Evolutionary conservation across 2,329 filamentous ascomycete genomes (phyloP), one percentile per base, ranked within the genome.

Genomic region (Fusarium solani-melongenae): DNA sequence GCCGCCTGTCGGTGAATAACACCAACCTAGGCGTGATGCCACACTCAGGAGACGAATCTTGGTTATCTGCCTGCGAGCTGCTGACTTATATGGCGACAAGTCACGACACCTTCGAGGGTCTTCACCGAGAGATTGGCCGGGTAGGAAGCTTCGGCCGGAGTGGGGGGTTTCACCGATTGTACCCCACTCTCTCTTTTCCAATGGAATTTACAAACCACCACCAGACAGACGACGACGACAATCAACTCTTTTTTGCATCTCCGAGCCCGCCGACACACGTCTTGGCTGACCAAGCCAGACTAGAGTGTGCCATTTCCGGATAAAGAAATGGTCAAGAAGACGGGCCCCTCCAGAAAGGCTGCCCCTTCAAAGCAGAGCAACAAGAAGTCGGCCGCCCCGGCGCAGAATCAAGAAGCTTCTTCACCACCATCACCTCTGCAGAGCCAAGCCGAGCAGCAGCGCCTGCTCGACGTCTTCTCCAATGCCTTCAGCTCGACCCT

Each of bases 381-480:
- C 61, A 77, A 73, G 64, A 76, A 75, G 57, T 55, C 72, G 36
- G 39, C 61, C 57, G 65, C 53, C 63, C 59, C 58, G 33, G 64
- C 62, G 49, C 64, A 74, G 57, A 29, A 64, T 34, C 58, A 64
- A 27, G 58, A 61, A 41, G 17, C 58, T 17, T 57, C 55, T 31
- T 38, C 33, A 38, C 56, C 61, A 44, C 67, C 69, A 39, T n/a
- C 67, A 66, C 73, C 22, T 24, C 22, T 61, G 22, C 75, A 78
- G 33, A 57, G 58, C 53, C 41, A 73, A 17, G 69, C 75, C 38
- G 68, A 79, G 49, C 93, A 94, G 79, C 93, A 95, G 81, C 84
- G 88, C 38, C 86, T 96, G 29, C 86, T 98, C 55, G 88, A 94
- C 76, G 85, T 94, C 71, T 98, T 97, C 84, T 87, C 87, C 66